Evolutionary conservation across 2,329 filamentous ascomycete genomes (phyloP).

Genomic region (Aspergillus sp.): DNA sequence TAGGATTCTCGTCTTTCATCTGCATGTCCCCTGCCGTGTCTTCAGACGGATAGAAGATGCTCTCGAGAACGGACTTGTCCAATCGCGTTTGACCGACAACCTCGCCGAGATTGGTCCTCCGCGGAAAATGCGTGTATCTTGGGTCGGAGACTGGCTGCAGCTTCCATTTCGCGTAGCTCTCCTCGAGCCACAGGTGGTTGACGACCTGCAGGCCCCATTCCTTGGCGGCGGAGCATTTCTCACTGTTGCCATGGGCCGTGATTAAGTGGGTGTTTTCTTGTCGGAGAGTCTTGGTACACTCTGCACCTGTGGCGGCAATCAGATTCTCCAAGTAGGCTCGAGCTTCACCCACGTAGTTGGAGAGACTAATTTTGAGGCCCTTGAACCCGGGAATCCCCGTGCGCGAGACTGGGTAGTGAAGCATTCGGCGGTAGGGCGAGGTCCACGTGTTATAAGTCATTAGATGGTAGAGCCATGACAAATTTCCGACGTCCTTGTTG

Average conservation of each 20-base stretch:
- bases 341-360: constrained; percentile 94
- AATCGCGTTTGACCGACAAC: constrained; percentile 87
- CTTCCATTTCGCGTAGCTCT: constrained; percentile 89
- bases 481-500: constrained; percentile 82
- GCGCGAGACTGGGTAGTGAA: constrained; percentile 85
- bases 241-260: constrained; percentile 82
- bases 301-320: constrained; percentile 76
- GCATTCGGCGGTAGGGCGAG: constrained; percentile 73
- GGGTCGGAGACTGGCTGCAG: constrained; percentile 68
- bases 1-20: constrained; percentile 35
- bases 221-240: constrained; percentile 87
- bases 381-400: constrained; percentile 78
- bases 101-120: constrained; percentile 86
- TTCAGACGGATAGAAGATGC: constrained; percentile 57
- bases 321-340: constrained; percentile 91
- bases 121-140: constrained; percentile 83
- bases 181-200: constrained; percentile 96
- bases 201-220: constrained; percentile 90
- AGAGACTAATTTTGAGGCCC: constrained; percentile 76
- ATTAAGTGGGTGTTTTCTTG: constrained; percentile 94
- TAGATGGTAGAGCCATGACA: constrained; percentile 90
- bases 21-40: constrained; percentile 32
- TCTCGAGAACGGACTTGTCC: constrained; percentile 70
- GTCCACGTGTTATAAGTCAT: constrained; percentile 89
- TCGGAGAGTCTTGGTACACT: constrained; percentile 93